These are phyloP conservation scores for Yamadazyma kitorensis DNA, from an alignment of 805 yeast genomes.

Conservation along the genomic window DNA sequence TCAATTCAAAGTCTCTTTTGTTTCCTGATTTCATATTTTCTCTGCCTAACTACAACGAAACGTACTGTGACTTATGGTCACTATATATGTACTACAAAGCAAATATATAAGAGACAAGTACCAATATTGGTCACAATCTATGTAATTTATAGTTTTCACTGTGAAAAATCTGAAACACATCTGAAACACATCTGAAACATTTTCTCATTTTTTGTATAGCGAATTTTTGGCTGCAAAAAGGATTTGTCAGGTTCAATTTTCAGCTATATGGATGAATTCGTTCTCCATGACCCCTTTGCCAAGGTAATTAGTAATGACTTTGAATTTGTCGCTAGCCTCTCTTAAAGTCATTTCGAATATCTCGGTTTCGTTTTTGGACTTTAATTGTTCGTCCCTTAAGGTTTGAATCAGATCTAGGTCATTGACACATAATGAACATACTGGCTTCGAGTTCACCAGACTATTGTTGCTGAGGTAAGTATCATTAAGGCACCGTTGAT, in stretches of 20 bases:
- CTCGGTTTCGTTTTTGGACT: conserved; percentile 59
- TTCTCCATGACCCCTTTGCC: conserved; percentile 84
- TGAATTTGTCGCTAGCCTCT: conserved; percentile 61
- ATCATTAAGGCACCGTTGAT: conserved; percentile 70
- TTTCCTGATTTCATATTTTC: background rate
- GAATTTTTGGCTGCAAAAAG: too few relatives aligned
- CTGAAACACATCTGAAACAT: too few relatives aligned
- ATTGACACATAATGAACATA: conserved; percentile 76
- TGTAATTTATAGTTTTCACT: too few relatives aligned
- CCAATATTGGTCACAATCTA: too few relatives aligned
- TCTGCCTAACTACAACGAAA: background rate
- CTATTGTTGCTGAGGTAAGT: conserved; percentile 22
- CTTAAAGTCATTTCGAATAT: conserved; percentile 57
- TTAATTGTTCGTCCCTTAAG: conserved; percentile 57
- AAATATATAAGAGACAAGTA: too few relatives aligned
- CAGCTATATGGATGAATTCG: conserved; percentile 18
- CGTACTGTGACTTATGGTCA: too few relatives aligned
- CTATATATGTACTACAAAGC: too few relatives aligned
- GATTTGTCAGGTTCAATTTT: too few relatives aligned
- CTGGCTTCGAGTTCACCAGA: conserved; percentile 8
- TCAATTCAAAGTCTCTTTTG: conserved; percentile 6
- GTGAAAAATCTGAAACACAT: too few relatives aligned
- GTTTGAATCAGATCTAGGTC: conserved; percentile 66
- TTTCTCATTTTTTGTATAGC: too few relatives aligned
- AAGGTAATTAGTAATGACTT: conserved; percentile 73